Evolutionary conservation across 2,329 filamentous ascomycete genomes (phyloP).

Genomic region (Pyrenochaeta sp.): DNA sequence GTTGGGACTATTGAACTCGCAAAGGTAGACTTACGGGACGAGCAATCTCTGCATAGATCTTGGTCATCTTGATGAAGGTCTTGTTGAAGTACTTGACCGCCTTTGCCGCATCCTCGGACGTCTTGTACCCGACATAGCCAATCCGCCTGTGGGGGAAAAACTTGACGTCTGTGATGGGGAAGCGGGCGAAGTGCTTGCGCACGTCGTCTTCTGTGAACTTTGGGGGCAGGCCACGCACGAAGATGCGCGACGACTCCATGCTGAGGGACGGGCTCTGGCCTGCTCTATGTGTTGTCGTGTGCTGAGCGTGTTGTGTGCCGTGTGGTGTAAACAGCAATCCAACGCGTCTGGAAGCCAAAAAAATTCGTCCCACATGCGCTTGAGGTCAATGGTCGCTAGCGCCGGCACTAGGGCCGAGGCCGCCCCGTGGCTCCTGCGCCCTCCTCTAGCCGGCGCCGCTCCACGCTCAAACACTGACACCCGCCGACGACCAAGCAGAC

Average conservation of each 20-base stretch:
- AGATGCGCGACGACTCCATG: conserved; percentile 79
- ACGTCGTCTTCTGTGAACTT: conserved; percentile 85
- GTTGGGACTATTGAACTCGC: background rate
- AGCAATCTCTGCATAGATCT: conserved; percentile 87
- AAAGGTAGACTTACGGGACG: conserved; percentile 67
- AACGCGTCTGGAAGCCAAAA: no score
- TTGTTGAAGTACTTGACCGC: conserved; percentile 96
- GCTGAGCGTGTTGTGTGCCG: background rate
- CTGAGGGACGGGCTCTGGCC: conserved; percentile 15
- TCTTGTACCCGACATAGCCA: conserved; percentile 94
- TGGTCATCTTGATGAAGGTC: conserved; percentile 95
- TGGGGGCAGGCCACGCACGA: conserved; percentile 78
- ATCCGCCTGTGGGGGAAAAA: conserved; percentile 89
- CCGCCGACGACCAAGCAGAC: conserved; percentile 22
- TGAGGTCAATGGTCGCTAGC: no score
- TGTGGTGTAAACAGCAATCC: conserved; percentile 4
- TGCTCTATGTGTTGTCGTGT: conserved; percentile 18
- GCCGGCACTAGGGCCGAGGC: conserved; percentile 5
- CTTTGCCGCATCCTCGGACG: conserved; percentile 76
- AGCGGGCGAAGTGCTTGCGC: conserved; percentile 84
- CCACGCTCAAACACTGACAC: conserved; percentile 18
- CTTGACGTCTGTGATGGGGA: conserved; percentile 88
- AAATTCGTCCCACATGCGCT: conserved; percentile 15
- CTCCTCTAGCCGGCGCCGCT: conserved; percentile 13
- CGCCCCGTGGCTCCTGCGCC: conserved; percentile 4